Evolutionary conservation across 176 grass and related monocot species (phyloP).

Genomic region (Cocos nucifera): DNA sequence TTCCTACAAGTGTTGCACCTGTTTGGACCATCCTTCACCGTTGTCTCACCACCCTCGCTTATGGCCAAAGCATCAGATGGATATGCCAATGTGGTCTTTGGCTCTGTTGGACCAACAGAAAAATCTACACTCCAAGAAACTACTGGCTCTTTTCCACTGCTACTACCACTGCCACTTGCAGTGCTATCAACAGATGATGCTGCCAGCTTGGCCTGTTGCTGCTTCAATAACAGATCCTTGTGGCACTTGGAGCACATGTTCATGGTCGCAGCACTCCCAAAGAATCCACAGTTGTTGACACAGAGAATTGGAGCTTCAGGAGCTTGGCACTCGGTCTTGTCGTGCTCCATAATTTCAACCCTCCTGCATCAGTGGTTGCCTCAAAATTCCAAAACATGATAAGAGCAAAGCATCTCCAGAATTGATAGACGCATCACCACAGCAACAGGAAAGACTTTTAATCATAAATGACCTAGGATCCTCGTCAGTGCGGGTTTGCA

Average conservation of each 20-base stretch:
- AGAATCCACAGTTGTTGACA: constrained; percentile 10
- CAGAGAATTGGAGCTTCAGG: constrained; percentile 45
- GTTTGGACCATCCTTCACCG: constrained; percentile 60
- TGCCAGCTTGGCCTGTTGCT: constrained; percentile 22
- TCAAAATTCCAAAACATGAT: too few relatives aligned
- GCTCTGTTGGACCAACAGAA: constrained; percentile 28
- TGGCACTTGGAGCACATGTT: constrained; percentile 21
- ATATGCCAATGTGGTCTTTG: constrained; percentile 16
- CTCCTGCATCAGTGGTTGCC: too few relatives aligned
- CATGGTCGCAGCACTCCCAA: background rate
- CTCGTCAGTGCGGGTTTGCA: too few relatives aligned
- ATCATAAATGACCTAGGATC: too few relatives aligned
- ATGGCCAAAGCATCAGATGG: constrained; percentile 27
- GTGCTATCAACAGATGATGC: constrained; percentile 79
- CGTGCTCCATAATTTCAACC: constrained; percentile 17
- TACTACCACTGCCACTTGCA: constrained; percentile 36
- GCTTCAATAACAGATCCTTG: background rate
- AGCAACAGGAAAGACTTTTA: too few relatives aligned
- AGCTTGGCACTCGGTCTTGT: constrained; percentile 37
- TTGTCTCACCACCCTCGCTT: constrained; percentile 15
- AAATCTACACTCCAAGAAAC: constrained; percentile 15
- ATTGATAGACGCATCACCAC: too few relatives aligned
- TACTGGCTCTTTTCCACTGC: constrained; percentile 32
- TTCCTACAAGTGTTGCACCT: constrained; percentile 66
- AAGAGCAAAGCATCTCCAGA: too few relatives aligned